These are phyloP conservation scores for Cadophora luteo-olivacea DNA, from an alignment of 2,329 filamentous ascomycete genomes.

Conservation along the genomic window DNA sequence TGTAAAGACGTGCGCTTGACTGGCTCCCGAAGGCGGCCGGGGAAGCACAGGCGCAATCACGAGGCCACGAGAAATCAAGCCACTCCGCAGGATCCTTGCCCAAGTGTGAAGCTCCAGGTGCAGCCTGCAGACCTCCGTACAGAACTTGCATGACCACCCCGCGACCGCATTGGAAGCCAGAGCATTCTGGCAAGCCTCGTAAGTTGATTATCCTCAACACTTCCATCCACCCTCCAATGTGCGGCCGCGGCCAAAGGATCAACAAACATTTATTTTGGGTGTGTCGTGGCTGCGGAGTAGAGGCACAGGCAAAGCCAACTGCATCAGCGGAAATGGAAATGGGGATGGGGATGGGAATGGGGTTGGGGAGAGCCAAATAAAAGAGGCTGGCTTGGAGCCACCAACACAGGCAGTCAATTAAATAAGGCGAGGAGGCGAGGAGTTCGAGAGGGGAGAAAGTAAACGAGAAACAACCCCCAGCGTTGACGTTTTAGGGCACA, in stretches of 20 bases:
- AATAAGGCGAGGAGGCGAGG: background rate
- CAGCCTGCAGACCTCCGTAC: slow-evolving; percentile 24
- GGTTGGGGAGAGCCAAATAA: background rate
- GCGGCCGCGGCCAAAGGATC: slow-evolving; percentile 17
- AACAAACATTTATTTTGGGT: slow-evolving; percentile 22
- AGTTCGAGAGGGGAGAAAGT: slow-evolving; percentile 13
- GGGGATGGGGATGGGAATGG: background rate
- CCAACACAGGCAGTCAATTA: background rate
- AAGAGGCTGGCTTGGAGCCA: slow-evolving; percentile 6
- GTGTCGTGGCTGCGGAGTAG: slow-evolving; percentile 21
- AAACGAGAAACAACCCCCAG: slow-evolving; percentile 18
- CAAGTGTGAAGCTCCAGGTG: slow-evolving; percentile 26
- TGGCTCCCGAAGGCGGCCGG: slow-evolving; percentile 23
- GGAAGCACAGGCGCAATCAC: slow-evolving; percentile 35
- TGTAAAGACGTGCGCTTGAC: slow-evolving; percentile 28
- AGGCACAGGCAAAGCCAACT: slow-evolving; percentile 27
- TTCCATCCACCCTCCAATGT: slow-evolving; percentile 16
- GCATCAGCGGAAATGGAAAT: background rate
- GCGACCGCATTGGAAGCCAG: slow-evolving; percentile 11
- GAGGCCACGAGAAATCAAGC: slow-evolving; percentile 38
- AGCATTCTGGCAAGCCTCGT: background rate
- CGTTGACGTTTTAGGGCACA: slow-evolving; percentile 8
- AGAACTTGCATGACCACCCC: slow-evolving; percentile 22
- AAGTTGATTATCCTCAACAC: slow-evolving; percentile 13
- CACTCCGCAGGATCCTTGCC: slow-evolving; percentile 32